Evolutionary conservation across 441 rosid species (phyloP).

Genomic region (Aquilaria agallochum): DNA sequence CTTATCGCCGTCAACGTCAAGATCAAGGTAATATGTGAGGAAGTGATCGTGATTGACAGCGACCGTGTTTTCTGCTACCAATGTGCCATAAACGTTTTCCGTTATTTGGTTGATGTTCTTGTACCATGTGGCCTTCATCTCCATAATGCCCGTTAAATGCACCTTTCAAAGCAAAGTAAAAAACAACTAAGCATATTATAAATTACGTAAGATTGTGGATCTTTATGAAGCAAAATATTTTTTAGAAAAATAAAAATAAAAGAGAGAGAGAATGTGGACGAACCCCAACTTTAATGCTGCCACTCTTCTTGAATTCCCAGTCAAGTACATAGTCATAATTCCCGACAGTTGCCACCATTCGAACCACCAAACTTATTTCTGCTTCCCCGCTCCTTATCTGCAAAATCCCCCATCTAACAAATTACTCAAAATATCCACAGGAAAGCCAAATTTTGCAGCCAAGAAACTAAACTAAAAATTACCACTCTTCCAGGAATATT

Average conservation of each 20-base stretch:
- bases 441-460: neutral
- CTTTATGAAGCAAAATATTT: neutral
- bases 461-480: neutral
- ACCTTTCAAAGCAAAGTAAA: constrained; percentile 32
- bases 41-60: constrained; percentile 81
- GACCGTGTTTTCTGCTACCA: constrained; percentile 57
- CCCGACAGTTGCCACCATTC: constrained; percentile 81
- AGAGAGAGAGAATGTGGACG: neutral
- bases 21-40: constrained; percentile 68
- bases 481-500: constrained; percentile 81
- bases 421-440: too few relatives aligned
- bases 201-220: neutral
- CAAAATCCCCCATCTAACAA: neutral
- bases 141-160: constrained; percentile 53
- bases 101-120: constrained; percentile 36
- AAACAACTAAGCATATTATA: neutral
- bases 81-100: constrained; percentile 40
- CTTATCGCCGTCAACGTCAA: constrained; percentile 58
- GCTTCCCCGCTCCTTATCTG: constrained; percentile 63
- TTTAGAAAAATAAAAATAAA: neutral
- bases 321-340: constrained; percentile 76
- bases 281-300: constrained; percentile 69
- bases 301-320: constrained; percentile 74
- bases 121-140: constrained; percentile 55
- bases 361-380: constrained; percentile 57